phyloP scores from a whole-genome alignment of 2,329 filamentous ascomycete genomes.

The Paecilomyces sp. region DNA sequence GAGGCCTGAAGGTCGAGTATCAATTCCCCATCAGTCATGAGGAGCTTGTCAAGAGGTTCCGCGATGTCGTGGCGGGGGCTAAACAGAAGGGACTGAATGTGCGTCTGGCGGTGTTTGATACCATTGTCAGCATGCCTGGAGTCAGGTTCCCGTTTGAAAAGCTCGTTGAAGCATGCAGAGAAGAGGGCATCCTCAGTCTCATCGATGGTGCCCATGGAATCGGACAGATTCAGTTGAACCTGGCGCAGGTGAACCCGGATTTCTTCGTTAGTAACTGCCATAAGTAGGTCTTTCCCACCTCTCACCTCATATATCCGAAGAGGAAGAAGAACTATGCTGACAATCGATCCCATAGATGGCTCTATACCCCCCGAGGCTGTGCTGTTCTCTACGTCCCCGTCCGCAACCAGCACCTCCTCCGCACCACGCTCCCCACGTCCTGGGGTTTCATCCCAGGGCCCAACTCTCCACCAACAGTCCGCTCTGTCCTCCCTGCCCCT shows the following conservation, averaged over 20 bases:
- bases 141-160: constrained; percentile 71
- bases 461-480: constrained; percentile 32
- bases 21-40: constrained; percentile 64
- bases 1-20: constrained; percentile 50
- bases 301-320: neutral
- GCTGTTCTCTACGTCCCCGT: constrained; percentile 72
- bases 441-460: constrained; percentile 60
- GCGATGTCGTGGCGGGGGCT: constrained; percentile 48
- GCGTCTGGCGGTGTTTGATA: constrained; percentile 68
- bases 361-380: constrained; percentile 70
- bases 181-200: constrained; percentile 62
- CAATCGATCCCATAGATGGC: constrained; percentile 53
- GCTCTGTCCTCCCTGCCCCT: constrained; percentile 40
- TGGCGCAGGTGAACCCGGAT: constrained; percentile 63
- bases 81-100: constrained; percentile 54
- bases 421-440: constrained; percentile 69
- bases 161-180: constrained; percentile 57
- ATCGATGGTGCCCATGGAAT: constrained; percentile 82
- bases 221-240: constrained; percentile 68
- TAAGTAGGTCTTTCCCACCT: constrained; percentile 43
- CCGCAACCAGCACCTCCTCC: constrained; percentile 68
- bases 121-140: constrained; percentile 70
- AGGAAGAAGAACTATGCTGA: neutral
- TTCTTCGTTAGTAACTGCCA: constrained; percentile 85
- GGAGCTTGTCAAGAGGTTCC: constrained; percentile 57